Conservation (phyloP, 1,284 basidiomycete species). For the Vanrija humicola region DNA sequence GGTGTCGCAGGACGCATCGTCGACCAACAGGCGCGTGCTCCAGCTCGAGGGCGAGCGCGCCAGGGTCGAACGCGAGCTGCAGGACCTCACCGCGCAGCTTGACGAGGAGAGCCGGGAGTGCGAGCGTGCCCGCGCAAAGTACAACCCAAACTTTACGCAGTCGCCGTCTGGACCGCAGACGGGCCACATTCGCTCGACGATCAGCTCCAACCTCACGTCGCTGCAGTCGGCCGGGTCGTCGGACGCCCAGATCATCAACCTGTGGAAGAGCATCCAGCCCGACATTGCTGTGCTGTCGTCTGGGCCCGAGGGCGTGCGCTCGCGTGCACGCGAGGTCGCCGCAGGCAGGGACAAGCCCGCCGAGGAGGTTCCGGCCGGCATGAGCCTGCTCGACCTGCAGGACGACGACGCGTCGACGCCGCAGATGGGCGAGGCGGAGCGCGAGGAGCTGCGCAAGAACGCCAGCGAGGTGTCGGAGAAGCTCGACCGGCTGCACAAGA, state of each 20-base stretch:
- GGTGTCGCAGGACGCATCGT: constrained; percentile 60
- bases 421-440: constrained; percentile 56
- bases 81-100: constrained; percentile 60
- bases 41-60: constrained; percentile 64
- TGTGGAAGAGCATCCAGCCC: constrained; percentile 69
- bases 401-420: constrained; percentile 34
- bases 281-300: constrained; percentile 65
- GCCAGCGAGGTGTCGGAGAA: constrained; percentile 75
- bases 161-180: constrained; percentile 73
- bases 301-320: constrained; percentile 54
- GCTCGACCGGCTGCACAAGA: constrained; percentile 70
- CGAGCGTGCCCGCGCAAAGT: constrained; percentile 75
- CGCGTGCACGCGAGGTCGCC: constrained; percentile 62
- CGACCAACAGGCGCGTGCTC: constrained; percentile 53
- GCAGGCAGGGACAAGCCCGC: constrained; percentile 53
- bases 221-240: constrained; percentile 73
- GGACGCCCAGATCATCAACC: constrained; percentile 67
- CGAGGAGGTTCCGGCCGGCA: constrained; percentile 33
- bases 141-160: constrained; percentile 84
- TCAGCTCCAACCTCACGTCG: constrained; percentile 72
- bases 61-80: constrained; percentile 60
- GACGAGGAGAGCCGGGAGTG: constrained; percentile 77
- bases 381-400: constrained; percentile 58
- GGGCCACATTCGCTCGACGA: constrained; percentile 67
- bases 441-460: constrained; percentile 61